Evolutionary conservation across 1,284 basidiomycete species (phyloP).

Genomic region (Ceratobasidium sp.): DNA sequence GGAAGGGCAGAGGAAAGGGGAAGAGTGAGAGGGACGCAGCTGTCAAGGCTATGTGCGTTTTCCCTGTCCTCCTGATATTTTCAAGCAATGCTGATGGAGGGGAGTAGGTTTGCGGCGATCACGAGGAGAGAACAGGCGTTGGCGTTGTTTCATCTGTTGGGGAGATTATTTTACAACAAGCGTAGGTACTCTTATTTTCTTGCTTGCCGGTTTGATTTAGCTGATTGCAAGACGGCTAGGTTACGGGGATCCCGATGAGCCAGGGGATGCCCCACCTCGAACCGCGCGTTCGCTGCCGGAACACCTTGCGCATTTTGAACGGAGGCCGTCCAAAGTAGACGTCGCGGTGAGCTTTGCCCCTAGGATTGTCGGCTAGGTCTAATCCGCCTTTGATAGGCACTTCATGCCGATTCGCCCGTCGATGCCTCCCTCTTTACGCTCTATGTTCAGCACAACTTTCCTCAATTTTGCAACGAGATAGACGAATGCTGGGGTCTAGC

Average conservation of each 20-base stretch:
- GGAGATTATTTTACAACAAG: constrained; percentile 96
- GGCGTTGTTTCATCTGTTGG: constrained; percentile 91
- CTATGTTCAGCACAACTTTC: constrained; percentile 95
- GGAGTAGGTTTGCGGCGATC: constrained; percentile 70
- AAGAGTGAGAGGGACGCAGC: constrained; percentile 52
- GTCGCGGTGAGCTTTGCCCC: constrained; percentile 71
- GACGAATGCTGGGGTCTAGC: constrained; percentile 80
- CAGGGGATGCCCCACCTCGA: constrained; percentile 63
- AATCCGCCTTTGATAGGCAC: constrained; percentile 60
- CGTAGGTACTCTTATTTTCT: constrained; percentile 64
- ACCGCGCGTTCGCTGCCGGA: constrained; percentile 66
- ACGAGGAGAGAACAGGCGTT: constrained; percentile 88
- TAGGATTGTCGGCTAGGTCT: neutral
- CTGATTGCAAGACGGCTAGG: constrained; percentile 61
- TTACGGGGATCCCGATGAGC: constrained; percentile 74
- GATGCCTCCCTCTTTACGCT: constrained; percentile 89
- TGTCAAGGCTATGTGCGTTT: constrained; percentile 51
- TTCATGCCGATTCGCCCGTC: constrained; percentile 90
- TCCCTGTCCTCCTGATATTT: constrained; percentile 56
- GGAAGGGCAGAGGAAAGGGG: constrained; percentile 53
- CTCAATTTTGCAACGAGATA: constrained; percentile 82
- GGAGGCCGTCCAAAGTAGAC: constrained; percentile 83
- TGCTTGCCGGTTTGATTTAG: neutral
- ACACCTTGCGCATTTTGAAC: constrained; percentile 70
- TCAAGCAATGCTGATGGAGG: constrained; percentile 39